Conservation (phyloP, 352 stramenopile species). For the Bremia lactucae region DNA sequence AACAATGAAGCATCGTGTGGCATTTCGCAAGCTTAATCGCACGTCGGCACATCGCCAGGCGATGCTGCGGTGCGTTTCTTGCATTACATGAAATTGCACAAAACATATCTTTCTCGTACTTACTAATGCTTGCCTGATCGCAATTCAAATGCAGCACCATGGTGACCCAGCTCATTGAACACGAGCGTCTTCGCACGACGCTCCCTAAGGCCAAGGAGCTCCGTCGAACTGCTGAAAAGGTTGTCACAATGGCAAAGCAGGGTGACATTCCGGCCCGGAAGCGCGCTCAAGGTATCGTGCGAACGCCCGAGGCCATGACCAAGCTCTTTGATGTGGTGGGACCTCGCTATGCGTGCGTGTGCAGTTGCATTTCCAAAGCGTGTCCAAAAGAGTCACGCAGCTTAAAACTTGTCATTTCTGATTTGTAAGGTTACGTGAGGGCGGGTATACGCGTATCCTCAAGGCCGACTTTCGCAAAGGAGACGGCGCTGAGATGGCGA, state of each 20-base stretch:
- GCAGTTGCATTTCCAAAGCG: not conserved
- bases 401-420: slow-evolving; percentile 8
- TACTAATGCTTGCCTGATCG: not conserved
- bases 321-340: slow-evolving; percentile 96
- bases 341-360: slow-evolving; percentile 88
- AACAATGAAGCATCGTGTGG: slow-evolving; percentile 73
- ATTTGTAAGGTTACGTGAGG: slow-evolving; percentile 37
- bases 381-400: not conserved
- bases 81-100: too few species aligned
- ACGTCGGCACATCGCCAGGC: slow-evolving; percentile 91
- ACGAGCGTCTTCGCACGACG: slow-evolving; percentile 96
- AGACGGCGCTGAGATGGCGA: slow-evolving; percentile 94
- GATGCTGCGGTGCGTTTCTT: slow-evolving; percentile 86
- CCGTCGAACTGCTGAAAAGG: slow-evolving; percentile 87
- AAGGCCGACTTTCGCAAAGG: slow-evolving; percentile 89
- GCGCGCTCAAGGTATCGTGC: slow-evolving; percentile 74
- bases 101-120: not conserved
- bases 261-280: slow-evolving; percentile 77
- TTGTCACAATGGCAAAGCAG: slow-evolving; percentile 92
- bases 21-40: slow-evolving; percentile 88
- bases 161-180: slow-evolving; percentile 94
- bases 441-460: slow-evolving; percentile 94
- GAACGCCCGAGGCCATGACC: slow-evolving; percentile 84
- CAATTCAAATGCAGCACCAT: slow-evolving; percentile 69
- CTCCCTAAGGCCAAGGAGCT: slow-evolving; percentile 95